phyloP scores from a whole-genome alignment of 306 rosid genomes.

The Lithocarpus polystachyus region DNA sequence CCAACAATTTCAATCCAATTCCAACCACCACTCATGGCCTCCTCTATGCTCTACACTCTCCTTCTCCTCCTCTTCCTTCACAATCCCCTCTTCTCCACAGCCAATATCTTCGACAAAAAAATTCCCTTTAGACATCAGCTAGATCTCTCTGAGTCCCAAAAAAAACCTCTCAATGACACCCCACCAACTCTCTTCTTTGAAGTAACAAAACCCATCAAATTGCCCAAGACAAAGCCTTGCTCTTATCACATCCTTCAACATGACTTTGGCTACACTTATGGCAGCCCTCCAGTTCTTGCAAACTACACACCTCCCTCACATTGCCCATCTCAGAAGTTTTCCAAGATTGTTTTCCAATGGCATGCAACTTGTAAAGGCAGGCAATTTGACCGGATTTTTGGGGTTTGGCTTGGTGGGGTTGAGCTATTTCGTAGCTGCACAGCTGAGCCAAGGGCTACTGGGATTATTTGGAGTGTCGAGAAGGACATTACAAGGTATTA shows the following conservation, averaged over 20 bases:
- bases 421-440: slow-evolving; percentile 92
- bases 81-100: slow-evolving; percentile 33
- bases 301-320: slow-evolving; percentile 63
- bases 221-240: slow-evolving; percentile 63
- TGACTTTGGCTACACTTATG: slow-evolving; percentile 73
- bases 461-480: slow-evolving; percentile 76
- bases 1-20: neutral
- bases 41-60: slow-evolving; percentile 6
- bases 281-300: slow-evolving; percentile 62
- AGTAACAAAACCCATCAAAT: slow-evolving; percentile 69
- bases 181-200: slow-evolving; percentile 61
- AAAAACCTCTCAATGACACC: slow-evolving; percentile 17
- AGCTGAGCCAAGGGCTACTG: slow-evolving; percentile 73
- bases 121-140: slow-evolving; percentile 35
- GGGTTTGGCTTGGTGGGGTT: slow-evolving; percentile 89
- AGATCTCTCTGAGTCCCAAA: neutral
- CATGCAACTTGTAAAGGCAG: slow-evolving; percentile 71
- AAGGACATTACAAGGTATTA: slow-evolving; percentile 87
- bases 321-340: slow-evolving; percentile 40
- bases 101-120: slow-evolving; percentile 44
- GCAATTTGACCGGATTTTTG: slow-evolving; percentile 87
- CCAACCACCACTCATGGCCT: slow-evolving; percentile 28
- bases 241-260: slow-evolving; percentile 60
- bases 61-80: slow-evolving; percentile 28
- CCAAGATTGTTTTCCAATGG: slow-evolving; percentile 80